Evolutionary conservation across 164 flowering plant genomes (phyloP), one percentile per base, ranked within the genome.

Genomic region (Kingdonia uniflora): DNA sequence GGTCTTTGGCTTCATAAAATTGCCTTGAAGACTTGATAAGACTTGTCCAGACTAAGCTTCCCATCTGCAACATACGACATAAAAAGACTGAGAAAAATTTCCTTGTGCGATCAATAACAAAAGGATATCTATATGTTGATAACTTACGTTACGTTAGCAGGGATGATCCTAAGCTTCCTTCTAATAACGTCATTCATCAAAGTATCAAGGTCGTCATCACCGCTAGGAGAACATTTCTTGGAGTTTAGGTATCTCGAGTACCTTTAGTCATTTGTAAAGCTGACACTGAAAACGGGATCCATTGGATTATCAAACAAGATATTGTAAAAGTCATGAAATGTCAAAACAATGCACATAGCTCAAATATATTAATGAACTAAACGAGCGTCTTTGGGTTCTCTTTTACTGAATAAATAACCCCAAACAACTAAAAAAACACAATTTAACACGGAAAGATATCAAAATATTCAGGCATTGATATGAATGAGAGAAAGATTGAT

Each of bases 1-100:
- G 16, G 85, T 84, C 54, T 86, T 77, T 48, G 92, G 95, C 53
- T 65, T 84, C 97, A 90, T 87, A 58, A 90, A 90, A 63, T 90
- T 95, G 17, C 75, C 80, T 42, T 21, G 45, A 6, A 91, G 46
- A 0, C 67, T 61, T 0, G 26, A 0, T 58, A 83, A 91, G 52
- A 91, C 97, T 23, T 13, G 15, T 23, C 54, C 76, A 0, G 85
- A 63, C 52, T 85, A 95, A 20, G 77, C 84, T 67, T 87, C 95
- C 87, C 89, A 87, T 54, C 97, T 90, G 70, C n/a, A 56, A 37
- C 24, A 42, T 4, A 42, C 0, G 15, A 37, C 47, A 46, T 10
- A 26, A 2, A n/a, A 19, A 13, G 0, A 29, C 6, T 48, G 15
- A 19, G 35, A 14, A n/a, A 4, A 8, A 20, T 12, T 8, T 11